A percentile compares a stretch with the other conserved stretches of the same genome.
Conservation (phyloP, 2,329 filamentous ascomycete species). For the Cordyceps tenuipes region DNA sequence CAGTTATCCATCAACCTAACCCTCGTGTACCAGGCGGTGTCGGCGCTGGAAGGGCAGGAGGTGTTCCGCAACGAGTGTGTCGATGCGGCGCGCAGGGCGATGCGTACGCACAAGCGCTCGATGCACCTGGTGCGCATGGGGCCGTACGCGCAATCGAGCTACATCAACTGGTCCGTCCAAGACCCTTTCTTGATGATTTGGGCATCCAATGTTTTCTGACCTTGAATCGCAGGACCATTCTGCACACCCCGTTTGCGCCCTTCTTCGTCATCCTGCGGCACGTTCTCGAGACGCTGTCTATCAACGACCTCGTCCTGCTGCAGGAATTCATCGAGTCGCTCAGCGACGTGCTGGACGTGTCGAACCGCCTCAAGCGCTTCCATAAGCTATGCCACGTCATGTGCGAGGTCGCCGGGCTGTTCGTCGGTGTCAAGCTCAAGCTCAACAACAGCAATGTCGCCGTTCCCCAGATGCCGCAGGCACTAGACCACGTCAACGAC, state of each 20-base stretch:
- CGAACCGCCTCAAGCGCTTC: conserved; percentile 51
- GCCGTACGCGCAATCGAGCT: conserved; percentile 35
- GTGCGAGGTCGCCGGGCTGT: conserved; percentile 51
- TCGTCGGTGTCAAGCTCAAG: conserved; percentile 44
- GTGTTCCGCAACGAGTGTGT: conserved; percentile 42
- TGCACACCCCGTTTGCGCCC: conserved; percentile 50
- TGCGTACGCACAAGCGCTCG: conserved; percentile 37
- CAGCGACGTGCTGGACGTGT: conserved; percentile 40
- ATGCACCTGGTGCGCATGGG: conserved; percentile 34
- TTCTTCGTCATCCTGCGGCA: conserved; percentile 53
- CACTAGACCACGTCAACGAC: conserved; percentile 35
- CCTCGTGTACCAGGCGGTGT: conserved; percentile 45
- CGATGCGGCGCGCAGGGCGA: conserved; percentile 38
- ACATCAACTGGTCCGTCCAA: conserved; percentile 41
- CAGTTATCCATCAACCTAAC: conserved; percentile 40
- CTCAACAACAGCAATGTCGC: conserved; percentile 3
- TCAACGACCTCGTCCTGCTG: conserved; percentile 45
- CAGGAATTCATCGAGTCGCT: conserved; percentile 50
- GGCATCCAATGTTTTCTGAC: not conserved
- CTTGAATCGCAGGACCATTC: conserved; percentile 36
- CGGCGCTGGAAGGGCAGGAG: conserved; percentile 31
- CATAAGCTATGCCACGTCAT: conserved; percentile 54
- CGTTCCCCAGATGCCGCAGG: conserved; percentile 32
- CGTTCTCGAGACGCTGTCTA: conserved; percentile 44
- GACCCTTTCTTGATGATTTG: not conserved